Conservation (phyloP, 192 early-diverging fungal genomes). For the Backusella parvicylindrica region DNA sequence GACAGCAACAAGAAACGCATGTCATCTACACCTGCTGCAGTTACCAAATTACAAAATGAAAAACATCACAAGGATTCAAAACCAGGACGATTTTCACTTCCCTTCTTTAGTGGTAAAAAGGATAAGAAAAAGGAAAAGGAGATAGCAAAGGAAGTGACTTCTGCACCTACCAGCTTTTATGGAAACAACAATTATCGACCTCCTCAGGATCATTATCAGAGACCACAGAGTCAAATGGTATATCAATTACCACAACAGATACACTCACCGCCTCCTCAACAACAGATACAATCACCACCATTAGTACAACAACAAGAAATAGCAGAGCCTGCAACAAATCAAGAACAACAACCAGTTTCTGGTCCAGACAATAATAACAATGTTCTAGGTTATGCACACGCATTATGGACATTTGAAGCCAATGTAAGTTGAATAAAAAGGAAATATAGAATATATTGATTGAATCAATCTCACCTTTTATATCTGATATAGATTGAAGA, state of each 20-base stretch:
- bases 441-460: not conserved
- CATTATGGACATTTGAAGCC: constrained; percentile 41
- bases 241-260: not conserved
- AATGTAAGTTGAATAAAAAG: constrained; percentile 15
- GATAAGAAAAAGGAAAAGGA: constrained; percentile 13
- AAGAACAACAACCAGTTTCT: not conserved
- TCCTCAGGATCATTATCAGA: not conserved
- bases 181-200: not conserved
- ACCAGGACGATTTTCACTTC: not conserved
- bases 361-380: not conserved
- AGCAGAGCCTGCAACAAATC: not conserved
- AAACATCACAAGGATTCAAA: constrained; percentile 1
- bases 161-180: not conserved
- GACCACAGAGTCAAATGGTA: constrained; percentile 1
- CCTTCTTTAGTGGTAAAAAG: constrained; percentile 10
- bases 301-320: constrained; percentile 4
- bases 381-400: constrained; percentile 18
- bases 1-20: not conserved
- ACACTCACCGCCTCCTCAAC: not conserved
- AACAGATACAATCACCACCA: not conserved
- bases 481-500: constrained; percentile 36
- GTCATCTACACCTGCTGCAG: not conserved
- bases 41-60: not conserved
- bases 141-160: not conserved
- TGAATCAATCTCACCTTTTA: not conserved